These are phyloP conservation scores for Microbotryum silenes-acaulis DNA, from an alignment of 1,284 basidiomycete species.

Conservation along the genomic window DNA sequence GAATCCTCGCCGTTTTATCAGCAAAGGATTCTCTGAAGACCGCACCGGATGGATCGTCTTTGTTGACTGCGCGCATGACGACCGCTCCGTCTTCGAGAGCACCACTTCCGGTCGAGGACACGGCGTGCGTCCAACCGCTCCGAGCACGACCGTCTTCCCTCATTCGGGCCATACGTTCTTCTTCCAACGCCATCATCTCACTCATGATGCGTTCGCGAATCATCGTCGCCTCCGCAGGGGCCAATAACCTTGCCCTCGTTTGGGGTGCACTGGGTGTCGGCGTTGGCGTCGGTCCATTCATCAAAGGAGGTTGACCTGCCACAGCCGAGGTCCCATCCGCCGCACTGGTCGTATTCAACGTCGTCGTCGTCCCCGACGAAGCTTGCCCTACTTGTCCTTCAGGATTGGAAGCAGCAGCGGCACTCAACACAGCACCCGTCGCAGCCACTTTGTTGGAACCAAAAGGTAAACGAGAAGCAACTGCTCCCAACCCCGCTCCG, in stretches of 20 bases:
- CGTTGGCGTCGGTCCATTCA: constrained; percentile 1
- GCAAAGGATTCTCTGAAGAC: constrained; percentile 95
- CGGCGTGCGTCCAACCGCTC: constrained; percentile 13
- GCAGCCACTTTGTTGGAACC: too few relatives aligned
- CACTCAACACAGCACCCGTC: too few relatives aligned
- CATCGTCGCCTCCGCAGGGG: constrained; percentile 70
- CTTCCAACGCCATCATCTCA: constrained; percentile 95
- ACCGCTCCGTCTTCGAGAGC: constrained; percentile 44
- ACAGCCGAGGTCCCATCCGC: constrained; percentile 29
- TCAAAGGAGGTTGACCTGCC: constrained; percentile 25
- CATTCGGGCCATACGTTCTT: constrained; percentile 94
- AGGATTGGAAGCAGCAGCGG: neutral
- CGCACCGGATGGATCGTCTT: constrained; percentile 89
- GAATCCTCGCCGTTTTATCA: constrained; percentile 89
- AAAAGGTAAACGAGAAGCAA: constrained; percentile 20
- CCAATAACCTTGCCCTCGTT: constrained; percentile 44
- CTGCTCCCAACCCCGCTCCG: constrained; percentile 36
- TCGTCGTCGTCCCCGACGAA: constrained; percentile 21
- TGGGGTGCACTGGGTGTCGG: neutral
- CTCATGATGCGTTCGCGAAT: constrained; percentile 96
- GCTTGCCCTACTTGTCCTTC: constrained; percentile 26
- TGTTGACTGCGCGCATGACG: constrained; percentile 86
- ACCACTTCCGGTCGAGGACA: constrained; percentile 1
- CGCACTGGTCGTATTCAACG: constrained; percentile 30
- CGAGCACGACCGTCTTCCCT: constrained; percentile 43